These are phyloP conservation scores for Apiotrichum gamsii DNA, from an alignment of 1,284 basidiomycete species.

Conservation along the genomic window DNA sequence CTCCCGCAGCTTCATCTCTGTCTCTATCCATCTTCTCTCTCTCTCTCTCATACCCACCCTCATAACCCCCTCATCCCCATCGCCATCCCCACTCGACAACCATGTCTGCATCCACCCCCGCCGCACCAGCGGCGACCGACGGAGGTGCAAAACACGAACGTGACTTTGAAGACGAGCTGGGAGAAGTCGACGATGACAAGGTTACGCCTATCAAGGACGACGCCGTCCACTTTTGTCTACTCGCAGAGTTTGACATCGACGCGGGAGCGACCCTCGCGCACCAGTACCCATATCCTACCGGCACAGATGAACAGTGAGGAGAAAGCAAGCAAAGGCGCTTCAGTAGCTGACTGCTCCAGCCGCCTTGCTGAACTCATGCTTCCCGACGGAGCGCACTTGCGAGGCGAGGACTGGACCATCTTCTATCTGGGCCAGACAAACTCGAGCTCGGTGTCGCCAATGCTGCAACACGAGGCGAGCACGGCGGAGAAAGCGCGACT, in stretches of 20 bases:
- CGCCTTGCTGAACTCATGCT: conserved; percentile 95
- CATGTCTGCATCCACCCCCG: conserved; percentile 1
- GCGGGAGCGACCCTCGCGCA: conserved; percentile 83
- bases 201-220: conserved; percentile 41
- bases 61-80: not conserved
- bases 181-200: conserved; percentile 5
- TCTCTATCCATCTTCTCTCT: not conserved
- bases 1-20: not conserved
- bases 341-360: conserved; percentile 51
- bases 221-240: conserved; percentile 83
- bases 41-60: not conserved
- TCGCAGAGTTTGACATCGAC: conserved; percentile 94
- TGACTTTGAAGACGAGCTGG: conserved; percentile 21
- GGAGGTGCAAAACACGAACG: conserved; percentile 9
- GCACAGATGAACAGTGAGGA: conserved; percentile 83
- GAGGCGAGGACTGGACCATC: conserved; percentile 94
- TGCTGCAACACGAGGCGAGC: conserved; percentile 53
- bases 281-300: conserved; percentile 86
- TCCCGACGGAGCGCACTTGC: conserved; percentile 91
- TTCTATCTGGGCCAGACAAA: conserved; percentile 94
- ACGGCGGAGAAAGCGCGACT: conserved; percentile 18
- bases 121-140: not conserved
- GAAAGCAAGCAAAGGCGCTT: not conserved
- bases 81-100: not conserved
- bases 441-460: conserved; percentile 74